Conservation (phyloP, 2,329 filamentous ascomycete genomes). For the Pseudogymnoascus sp. region DNA sequence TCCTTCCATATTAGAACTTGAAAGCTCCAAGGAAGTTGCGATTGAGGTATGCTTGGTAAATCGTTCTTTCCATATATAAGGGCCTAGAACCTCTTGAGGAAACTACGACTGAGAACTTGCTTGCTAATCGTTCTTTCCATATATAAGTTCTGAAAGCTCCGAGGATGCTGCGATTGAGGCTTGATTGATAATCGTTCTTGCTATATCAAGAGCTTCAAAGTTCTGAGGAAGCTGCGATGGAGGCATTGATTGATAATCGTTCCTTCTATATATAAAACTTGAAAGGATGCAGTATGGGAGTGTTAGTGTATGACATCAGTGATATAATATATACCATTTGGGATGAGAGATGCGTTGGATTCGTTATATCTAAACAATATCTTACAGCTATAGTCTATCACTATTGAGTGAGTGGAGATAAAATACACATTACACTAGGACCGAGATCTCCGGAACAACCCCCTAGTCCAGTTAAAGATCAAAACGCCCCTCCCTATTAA, state of each 20-base stretch:
- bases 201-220: no score
- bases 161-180: no score
- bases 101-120: no score
- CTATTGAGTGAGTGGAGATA: slow-evolving; percentile 8
- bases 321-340: neutral
- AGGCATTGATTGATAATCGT: neutral
- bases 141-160: no score
- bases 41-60: neutral
- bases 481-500: slow-evolving; percentile 17
- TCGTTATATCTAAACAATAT: neutral
- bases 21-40: neutral
- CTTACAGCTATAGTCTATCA: slow-evolving; percentile 1
- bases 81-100: no score
- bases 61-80: neutral
- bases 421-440: slow-evolving; percentile 5
- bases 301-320: neutral
- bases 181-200: no score
- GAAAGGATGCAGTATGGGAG: neutral
- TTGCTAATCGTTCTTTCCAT: no score
- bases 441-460: slow-evolving; percentile 14
- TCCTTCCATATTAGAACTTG: no score
- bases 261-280: neutral
- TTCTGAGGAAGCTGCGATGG: neutral
- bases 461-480: slow-evolving; percentile 15
- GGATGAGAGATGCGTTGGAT: neutral